Base-by-base conservation (phyloP, 371 early-diverging fungal genomes). In the Haplosporangium sp. region DNA sequence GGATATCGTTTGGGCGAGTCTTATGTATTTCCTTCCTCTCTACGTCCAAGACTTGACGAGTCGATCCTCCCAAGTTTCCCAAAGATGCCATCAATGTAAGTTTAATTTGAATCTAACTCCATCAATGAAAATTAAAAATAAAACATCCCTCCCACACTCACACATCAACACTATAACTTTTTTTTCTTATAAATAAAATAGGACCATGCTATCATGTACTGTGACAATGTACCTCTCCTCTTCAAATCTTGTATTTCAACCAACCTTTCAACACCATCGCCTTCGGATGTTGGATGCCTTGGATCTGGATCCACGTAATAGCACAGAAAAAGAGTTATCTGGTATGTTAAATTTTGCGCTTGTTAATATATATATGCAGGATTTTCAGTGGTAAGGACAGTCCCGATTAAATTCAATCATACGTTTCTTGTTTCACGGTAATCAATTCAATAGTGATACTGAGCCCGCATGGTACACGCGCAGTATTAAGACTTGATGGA, bases 141-240 rank as follows among this genome's bases (percentile, higher is more conserved):
- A 27, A 27, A 27, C 27, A 27, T 27, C 27, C 27, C 27, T 27
- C 27, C 27, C 27, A 27, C 1, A 27, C 27, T 27, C 27, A 27
- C 27, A 27, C 27, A 27, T 27, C 27, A 27, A 27, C 27, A 27
- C 27, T 27, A 27, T 27, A 27, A 27, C 27, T 27, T 27, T 59
- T 39, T 2, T 3, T 35, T 4, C 39, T 37, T 9, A 59, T n/a
- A 1, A 1, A 20, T 2, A 3, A 2, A 0, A 19, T 44, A 81
- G 81, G 65, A 71, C 81, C 2, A 81, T 81, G 75, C 34, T 81
- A 38, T 74, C 81, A 13, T 81, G 81, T 39, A 71, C 65, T 19
- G 60, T 81, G 13, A 55, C 65, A 11, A 71, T 81, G 68, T 81
- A 81, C 34, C 60, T 81, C 11, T 71, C 81, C 1, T 69, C 75